Evolutionary conservation across 371 early-diverging fungal genomes (phyloP).

Genomic region (Funneliformis caledonium): DNA sequence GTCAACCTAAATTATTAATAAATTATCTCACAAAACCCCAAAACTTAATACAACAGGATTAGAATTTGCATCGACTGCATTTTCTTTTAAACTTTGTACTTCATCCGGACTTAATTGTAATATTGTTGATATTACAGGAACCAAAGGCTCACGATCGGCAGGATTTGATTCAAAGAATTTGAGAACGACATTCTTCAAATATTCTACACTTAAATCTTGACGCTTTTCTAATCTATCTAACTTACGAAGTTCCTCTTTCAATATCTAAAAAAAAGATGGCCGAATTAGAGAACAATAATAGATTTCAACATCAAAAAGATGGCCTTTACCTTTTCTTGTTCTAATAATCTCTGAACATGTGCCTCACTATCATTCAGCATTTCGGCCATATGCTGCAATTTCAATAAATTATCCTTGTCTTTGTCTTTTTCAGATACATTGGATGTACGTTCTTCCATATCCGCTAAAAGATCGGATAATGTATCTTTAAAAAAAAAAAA

Average conservation of each 20-base stretch:
- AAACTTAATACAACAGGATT: conserved; percentile 20
- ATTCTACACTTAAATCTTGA: conserved; percentile 66
- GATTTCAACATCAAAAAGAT: not conserved
- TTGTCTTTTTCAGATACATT: conserved; percentile 32
- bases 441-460: not conserved
- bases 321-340: conserved; percentile 60
- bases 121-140: conserved; percentile 54
- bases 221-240: conserved; percentile 64
- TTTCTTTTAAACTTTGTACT: conserved; percentile 44
- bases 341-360: conserved; percentile 53
- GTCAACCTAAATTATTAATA: no score
- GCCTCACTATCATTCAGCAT: conserved; percentile 66
- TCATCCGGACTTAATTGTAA: conserved; percentile 52
- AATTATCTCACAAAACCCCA: not conserved
- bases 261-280: conserved; percentile 37
- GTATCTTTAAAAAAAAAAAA: conserved; percentile 37
- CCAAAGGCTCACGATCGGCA: conserved; percentile 56
- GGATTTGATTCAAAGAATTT: conserved; percentile 58
- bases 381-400: conserved; percentile 59
- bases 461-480: conserved; percentile 47
- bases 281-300: not conserved
- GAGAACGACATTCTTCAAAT: conserved; percentile 67
- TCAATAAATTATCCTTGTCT: conserved; percentile 51
- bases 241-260: conserved; percentile 58
- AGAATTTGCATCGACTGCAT: conserved; percentile 1